phyloP scores from a whole-genome alignment of 108 stramenopile species.

The Cyclotella sp. region DNA sequence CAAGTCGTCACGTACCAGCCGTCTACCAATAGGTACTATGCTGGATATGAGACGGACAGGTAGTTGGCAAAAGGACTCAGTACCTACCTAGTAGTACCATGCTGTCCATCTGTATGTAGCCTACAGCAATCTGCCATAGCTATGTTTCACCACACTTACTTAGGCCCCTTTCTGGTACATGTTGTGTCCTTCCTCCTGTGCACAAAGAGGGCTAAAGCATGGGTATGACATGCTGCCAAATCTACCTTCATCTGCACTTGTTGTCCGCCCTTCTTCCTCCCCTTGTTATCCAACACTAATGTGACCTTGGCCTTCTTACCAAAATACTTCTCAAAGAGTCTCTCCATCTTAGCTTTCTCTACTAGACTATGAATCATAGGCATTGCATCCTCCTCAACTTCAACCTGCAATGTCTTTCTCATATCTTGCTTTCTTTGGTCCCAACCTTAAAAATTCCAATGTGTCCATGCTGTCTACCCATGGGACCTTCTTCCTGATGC shows the following conservation, averaged over 20 bases:
- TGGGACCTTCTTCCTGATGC: background rate
- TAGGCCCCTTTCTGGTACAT: too few relatives aligned
- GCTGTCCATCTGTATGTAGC: too few relatives aligned
- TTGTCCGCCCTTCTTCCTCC: background rate
- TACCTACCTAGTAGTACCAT: too few relatives aligned
- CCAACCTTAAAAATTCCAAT: background rate
- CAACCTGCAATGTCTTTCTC: background rate
- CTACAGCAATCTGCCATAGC: too few relatives aligned
- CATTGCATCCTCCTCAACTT: background rate
- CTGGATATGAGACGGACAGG: too few relatives aligned
- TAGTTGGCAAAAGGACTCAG: too few relatives aligned
- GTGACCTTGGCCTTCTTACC: background rate
- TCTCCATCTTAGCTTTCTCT: background rate
- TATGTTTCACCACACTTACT: too few relatives aligned
- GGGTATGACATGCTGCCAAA: constrained; percentile 15
- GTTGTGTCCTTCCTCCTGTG: too few relatives aligned
- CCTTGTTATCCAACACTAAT: background rate
- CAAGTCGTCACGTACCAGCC: too few relatives aligned
- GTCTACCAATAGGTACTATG: too few relatives aligned
- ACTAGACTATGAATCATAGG: background rate
- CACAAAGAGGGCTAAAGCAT: too few relatives aligned
- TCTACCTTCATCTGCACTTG: background rate
- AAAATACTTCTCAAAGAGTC: background rate
- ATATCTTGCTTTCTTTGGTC: background rate
- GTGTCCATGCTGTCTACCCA: background rate